Percentiles rank a stretch among this genome's conserved stretches.
These are phyloP conservation scores for Aspergillus olivimuriae DNA, from an alignment of 495 filamentous ascomycete genomes.

Conservation along the genomic window DNA sequence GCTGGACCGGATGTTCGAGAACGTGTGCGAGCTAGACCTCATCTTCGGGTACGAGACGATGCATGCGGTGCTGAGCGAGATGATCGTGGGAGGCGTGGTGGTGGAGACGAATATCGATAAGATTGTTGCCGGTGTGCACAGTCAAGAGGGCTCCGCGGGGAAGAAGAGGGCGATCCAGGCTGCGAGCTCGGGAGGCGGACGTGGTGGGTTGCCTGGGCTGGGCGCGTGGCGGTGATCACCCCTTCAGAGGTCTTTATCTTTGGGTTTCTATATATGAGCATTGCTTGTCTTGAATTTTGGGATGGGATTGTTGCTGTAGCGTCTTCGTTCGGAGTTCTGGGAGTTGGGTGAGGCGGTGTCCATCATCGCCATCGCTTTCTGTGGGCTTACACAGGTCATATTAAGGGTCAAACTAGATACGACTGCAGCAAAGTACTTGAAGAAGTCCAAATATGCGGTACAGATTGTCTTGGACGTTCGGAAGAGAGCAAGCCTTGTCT, in stretches of 20 bases:
- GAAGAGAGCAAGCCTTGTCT: too few relatives aligned
- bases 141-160: conserved; percentile 69
- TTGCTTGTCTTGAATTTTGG: too few relatives aligned
- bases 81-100: conserved; percentile 94
- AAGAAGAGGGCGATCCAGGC: conserved; percentile 56
- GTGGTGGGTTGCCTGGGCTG: conserved; percentile 32
- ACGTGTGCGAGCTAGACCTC: conserved; percentile 94
- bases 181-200: conserved; percentile 33
- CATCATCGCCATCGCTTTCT: too few relatives aligned
- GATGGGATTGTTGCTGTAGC: neutral
- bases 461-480: too few relatives aligned
- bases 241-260: neutral
- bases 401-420: too few relatives aligned
- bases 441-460: too few relatives aligned
- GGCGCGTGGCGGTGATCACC: conserved; percentile 36
- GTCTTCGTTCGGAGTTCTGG: neutral
- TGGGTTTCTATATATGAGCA: neutral
- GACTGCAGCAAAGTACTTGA: too few relatives aligned
- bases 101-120: conserved; percentile 85
- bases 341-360: too few relatives aligned
- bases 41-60: conserved; percentile 99
- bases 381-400: too few relatives aligned
- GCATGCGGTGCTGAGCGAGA: conserved; percentile 84
- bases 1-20: conserved; percentile 90
- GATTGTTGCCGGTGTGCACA: conserved; percentile 78